These are phyloP conservation scores for Malania oleifera DNA, from an alignment of 164 flowering plant genomes.

Conservation along the genomic window DNA sequence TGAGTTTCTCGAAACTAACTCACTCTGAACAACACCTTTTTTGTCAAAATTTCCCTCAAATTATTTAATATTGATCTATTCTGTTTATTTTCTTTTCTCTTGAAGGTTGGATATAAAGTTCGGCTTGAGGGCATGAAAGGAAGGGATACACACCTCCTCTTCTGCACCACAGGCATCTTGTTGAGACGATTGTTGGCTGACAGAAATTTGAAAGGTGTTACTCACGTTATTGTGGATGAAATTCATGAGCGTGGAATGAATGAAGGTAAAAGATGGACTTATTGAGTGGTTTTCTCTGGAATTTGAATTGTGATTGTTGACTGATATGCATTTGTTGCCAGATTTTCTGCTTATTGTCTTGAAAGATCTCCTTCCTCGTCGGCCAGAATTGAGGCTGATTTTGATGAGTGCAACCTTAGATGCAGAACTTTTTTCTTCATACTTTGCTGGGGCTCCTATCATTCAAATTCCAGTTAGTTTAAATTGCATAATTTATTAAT, in stretches of 20 bases:
- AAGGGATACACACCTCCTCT: constrained; percentile 89
- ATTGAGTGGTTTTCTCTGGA: constrained; percentile 4
- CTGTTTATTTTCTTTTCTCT: neutral
- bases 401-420: constrained; percentile 94
- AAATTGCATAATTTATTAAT: no score
- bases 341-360: constrained; percentile 88
- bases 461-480: constrained; percentile 72
- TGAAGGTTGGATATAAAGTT: constrained; percentile 95
- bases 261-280: constrained; percentile 57
- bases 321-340: constrained; percentile 23
- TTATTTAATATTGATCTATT: no score
- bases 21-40: neutral
- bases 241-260: constrained; percentile 99
- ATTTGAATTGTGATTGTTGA: constrained; percentile 18
- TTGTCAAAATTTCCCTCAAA: neutral
- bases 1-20: constrained; percentile 33
- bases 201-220: constrained; percentile 78
- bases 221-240: constrained; percentile 95
- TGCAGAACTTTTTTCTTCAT: constrained; percentile 80
- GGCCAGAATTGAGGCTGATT: constrained; percentile 74
- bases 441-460: constrained; percentile 73
- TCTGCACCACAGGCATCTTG: constrained; percentile 94
- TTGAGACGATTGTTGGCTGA: constrained; percentile 86
- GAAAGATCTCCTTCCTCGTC: constrained; percentile 77
- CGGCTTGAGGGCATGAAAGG: constrained; percentile 91